Evolutionary conservation across 2,329 filamentous ascomycete species (phyloP).

Genomic region (Scytalidium lignicola): DNA sequence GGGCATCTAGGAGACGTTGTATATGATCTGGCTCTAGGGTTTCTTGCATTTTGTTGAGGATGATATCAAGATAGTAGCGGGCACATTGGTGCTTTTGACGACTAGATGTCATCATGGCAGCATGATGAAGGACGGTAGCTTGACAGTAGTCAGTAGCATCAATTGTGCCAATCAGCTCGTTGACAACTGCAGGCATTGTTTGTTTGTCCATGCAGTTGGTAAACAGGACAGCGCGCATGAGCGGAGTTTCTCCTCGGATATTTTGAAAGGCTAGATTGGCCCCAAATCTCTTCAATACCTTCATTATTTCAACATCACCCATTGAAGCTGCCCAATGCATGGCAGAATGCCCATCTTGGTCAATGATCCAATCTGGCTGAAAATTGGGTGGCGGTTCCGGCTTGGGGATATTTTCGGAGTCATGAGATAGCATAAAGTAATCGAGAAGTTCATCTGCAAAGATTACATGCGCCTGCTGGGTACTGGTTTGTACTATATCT

Average conservation of each 20-base stretch:
- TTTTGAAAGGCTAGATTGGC: slow-evolving; percentile 70
- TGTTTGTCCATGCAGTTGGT: slow-evolving; percentile 96
- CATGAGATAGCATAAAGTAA: slow-evolving; percentile 86
- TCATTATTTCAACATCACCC: slow-evolving; percentile 90
- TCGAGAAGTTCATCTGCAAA: slow-evolving; percentile 93
- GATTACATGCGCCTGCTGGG: slow-evolving; percentile 79
- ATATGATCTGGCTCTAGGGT: slow-evolving; percentile 71
- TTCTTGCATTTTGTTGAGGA: slow-evolving; percentile 82
- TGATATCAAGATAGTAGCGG: slow-evolving; percentile 87
- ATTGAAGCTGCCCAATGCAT: slow-evolving; percentile 97
- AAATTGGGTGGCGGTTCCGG: slow-evolving; percentile 82
- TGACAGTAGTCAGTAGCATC: slow-evolving; percentile 73
- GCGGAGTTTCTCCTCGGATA: slow-evolving; percentile 74
- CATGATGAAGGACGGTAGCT: slow-evolving; percentile 90
- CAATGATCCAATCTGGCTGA: slow-evolving; percentile 86
- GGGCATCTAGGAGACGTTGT: slow-evolving; percentile 71
- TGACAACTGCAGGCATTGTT: slow-evolving; percentile 79
- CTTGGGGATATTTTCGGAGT: slow-evolving; percentile 52
- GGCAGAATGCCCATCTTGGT: slow-evolving; percentile 86
- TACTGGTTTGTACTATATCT: slow-evolving; percentile 54
- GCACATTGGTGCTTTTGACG: slow-evolving; percentile 81
- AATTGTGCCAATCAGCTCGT: slow-evolving; percentile 77
- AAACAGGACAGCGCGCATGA: slow-evolving; percentile 92
- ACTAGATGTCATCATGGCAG: slow-evolving; percentile 81
- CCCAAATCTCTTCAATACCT: slow-evolving; percentile 75